phyloP scores from a whole-genome alignment of 2,329 filamentous ascomycete species.

The Phialophora macrospora region DNA sequence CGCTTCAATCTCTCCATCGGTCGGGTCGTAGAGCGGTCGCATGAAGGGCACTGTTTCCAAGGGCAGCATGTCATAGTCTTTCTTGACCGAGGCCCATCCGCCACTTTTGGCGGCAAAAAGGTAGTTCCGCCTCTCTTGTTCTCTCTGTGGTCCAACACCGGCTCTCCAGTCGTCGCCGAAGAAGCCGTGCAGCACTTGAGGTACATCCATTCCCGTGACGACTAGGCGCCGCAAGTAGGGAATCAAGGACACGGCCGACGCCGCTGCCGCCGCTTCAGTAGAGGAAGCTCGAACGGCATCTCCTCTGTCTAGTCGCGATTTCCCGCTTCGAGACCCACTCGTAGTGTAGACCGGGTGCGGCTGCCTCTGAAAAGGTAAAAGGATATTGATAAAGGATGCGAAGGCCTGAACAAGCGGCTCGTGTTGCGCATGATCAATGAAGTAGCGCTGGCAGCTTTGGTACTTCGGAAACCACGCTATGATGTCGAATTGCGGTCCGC shows the following conservation, averaged over 20 bases:
- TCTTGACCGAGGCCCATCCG: conserved; percentile 86
- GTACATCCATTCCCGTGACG: conserved; percentile 87
- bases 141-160: conserved; percentile 81
- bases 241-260: conserved; percentile 68
- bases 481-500: conserved; percentile 63
- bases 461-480: conserved; percentile 93
- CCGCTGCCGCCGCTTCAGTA: conserved; percentile 38
- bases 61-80: conserved; percentile 83
- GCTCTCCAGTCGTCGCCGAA: conserved; percentile 91
- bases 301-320: conserved; percentile 31
- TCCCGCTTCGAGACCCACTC: conserved; percentile 39
- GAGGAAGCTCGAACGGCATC: conserved; percentile 24
- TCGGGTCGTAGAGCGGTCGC: conserved; percentile 75
- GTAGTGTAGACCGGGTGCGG: conserved; percentile 55
- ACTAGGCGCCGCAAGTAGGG: conserved; percentile 90
- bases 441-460: conserved; percentile 87
- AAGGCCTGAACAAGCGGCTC: conserved; percentile 81
- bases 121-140: conserved; percentile 90
- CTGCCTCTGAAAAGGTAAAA: conserved; percentile 79
- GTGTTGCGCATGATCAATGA: conserved; percentile 88
- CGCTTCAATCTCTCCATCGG: conserved; percentile 77
- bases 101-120: conserved; percentile 93
- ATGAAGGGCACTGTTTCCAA: conserved; percentile 87
- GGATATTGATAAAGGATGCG: conserved; percentile 89
- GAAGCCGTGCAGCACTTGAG: conserved; percentile 87